Conservation (phyloP, 257 asterid genomes). For the Osmanthus fragrans region DNA sequence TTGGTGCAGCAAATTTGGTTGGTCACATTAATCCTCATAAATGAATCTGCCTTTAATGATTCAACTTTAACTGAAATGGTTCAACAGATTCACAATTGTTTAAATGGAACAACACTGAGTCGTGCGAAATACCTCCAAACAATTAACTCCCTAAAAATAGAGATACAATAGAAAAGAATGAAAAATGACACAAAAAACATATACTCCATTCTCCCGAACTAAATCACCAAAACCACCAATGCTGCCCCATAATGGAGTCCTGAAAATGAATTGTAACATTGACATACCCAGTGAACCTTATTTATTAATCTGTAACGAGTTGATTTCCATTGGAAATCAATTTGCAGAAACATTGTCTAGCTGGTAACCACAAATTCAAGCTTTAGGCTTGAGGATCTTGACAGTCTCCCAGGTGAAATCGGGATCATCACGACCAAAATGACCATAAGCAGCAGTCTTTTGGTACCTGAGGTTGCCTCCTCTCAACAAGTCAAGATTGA, state of each 20-base stretch:
- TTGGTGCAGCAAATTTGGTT: background rate
- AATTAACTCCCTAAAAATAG: background rate
- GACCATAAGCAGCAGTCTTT: conserved; percentile 79
- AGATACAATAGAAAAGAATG: conserved; percentile 4
- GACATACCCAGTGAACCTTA: conserved; percentile 26
- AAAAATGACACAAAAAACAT: conserved; percentile 19
- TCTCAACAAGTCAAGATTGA: conserved; percentile 62
- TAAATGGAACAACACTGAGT: conserved; percentile 1
- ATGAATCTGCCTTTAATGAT: background rate
- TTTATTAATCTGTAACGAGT: conserved; percentile 31
- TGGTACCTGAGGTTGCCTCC: conserved; percentile 73
- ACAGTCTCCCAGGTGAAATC: conserved; percentile 80
- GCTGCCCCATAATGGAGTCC: conserved; percentile 24
- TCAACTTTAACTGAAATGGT: background rate
- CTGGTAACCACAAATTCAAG: conserved; percentile 28
- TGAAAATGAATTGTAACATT: conserved; percentile 16
- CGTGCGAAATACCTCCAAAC: conserved; percentile 15
- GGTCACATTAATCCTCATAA: background rate
- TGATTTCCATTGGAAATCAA: conserved; percentile 8
- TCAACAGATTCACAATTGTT: conserved; percentile 18
- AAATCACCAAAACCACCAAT: conserved; percentile 21
- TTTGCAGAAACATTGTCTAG: conserved; percentile 5
- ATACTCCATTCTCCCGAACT: conserved; percentile 30
- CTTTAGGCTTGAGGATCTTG: conserved; percentile 63
- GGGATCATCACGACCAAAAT: conserved; percentile 66